Evolutionary conservation across 2,329 filamentous ascomycete genomes (phyloP), one percentile per base, ranked within the genome.

Genomic region (Penicillium decumbens): DNA sequence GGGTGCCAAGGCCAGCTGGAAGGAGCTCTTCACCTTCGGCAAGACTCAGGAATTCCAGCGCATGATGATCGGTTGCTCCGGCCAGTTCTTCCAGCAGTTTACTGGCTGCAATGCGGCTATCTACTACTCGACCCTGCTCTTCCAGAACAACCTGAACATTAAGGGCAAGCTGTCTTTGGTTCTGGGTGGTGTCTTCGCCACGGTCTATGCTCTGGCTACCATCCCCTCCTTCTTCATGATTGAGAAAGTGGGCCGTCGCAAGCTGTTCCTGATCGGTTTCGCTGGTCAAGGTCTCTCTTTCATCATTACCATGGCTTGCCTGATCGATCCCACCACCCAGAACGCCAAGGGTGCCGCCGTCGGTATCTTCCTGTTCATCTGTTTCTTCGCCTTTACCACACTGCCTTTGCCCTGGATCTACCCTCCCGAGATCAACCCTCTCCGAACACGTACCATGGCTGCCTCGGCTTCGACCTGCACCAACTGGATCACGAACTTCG

Each of bases 341-440:
- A 59, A 57, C 27, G 54, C 66, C 32, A 65, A 66, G 50, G 67
- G 67, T 52, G 66, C 66, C 15, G 58, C 74, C 6, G 81, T 84
- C 1, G 82, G 82, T 49, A 68, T 86, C 27, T 86, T 86, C 67
- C 77, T 80, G 4, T 86, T 84, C 68, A 85, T 85, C 55, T 78
- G 79, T 10, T 82, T 81, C 51, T 86, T 85, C 55, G 83, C 81
- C 15, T 81, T 81, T 0, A 84, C 80, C 0, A 81, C 79, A 75
- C 64, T 84, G 4, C 80, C 81, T 8, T 74, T 83, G 23, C 81
- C 81, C 2, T 85, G 80, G 81, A 52, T 66, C 45, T 66, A 68
- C 51, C 67, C 75, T 0, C 72, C 76, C 42, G 77, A 77, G 51
- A 70, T 77, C 63, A 77, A 75, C 56, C 77, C 77, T 2, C 71